These are phyloP conservation scores for Starmerella sp. DNA, from an alignment of 805 yeast genomes.

Conservation along the genomic window DNA sequence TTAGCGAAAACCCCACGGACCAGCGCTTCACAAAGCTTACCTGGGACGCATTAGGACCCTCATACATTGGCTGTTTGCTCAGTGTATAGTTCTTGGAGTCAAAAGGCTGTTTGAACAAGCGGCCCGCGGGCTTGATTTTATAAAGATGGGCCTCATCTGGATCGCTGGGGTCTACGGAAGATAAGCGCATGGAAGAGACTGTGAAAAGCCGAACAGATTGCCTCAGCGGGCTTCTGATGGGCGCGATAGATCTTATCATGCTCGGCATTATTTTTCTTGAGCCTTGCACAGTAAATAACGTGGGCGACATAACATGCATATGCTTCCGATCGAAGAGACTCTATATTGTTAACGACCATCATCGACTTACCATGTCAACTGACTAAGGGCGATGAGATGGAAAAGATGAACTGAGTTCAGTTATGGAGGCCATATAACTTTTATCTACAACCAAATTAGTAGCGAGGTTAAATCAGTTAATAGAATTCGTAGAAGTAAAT, in stretches of 20 bases:
- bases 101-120: constrained; percentile 36
- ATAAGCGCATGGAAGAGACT: constrained; percentile 3
- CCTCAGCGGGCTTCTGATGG: not conserved
- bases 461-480: no score
- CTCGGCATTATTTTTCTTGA: no score
- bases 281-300: no score
- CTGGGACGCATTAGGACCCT: constrained; percentile 50
- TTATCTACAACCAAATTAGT: no score
- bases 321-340: no score
- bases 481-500: not conserved
- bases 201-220: not conserved
- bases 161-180: constrained; percentile 26
- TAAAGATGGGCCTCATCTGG: constrained; percentile 35
- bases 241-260: not conserved
- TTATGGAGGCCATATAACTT: no score
- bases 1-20: constrained; percentile 47
- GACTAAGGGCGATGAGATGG: no score
- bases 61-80: constrained; percentile 52
- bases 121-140: constrained; percentile 34
- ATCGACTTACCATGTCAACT: no score
- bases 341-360: no score
- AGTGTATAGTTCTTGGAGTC: constrained; percentile 40
- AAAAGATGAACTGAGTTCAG: no score
- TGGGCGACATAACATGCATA: no score
- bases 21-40: constrained; percentile 53